A percentile compares a stretch with the other conserved stretches of the same genome.
phyloP scores from a whole-genome alignment of 2,329 filamentous ascomycete species.

The Capronia coronata region DNA sequence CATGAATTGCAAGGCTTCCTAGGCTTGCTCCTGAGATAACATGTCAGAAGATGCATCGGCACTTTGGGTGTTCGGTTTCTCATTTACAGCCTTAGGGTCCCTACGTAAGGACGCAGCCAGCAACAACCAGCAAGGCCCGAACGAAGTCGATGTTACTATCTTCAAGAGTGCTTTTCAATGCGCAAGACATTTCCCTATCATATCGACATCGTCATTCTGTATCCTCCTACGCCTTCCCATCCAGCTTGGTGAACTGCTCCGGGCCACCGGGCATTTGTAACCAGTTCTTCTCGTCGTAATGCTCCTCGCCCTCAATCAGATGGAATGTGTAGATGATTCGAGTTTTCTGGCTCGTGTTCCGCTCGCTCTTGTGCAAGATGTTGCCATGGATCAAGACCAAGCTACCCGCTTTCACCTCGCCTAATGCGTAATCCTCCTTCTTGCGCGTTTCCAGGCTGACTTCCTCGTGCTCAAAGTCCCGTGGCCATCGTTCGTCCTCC shows the following conservation, averaged over 20 bases:
- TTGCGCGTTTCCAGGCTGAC: slow-evolving; percentile 30
- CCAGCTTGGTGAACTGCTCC: slow-evolving; percentile 67
- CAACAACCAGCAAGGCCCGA: too few species aligned
- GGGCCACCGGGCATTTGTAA: slow-evolving; percentile 74
- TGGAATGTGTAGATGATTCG: slow-evolving; percentile 97
- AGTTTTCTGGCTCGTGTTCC: slow-evolving; percentile 76
- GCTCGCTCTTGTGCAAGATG: slow-evolving; percentile 90
- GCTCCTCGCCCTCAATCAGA: slow-evolving; percentile 73
- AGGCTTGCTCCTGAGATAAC: too few species aligned
- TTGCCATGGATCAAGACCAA: slow-evolving; percentile 95
- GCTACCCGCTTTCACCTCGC: slow-evolving; percentile 84
- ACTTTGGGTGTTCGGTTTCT: too few species aligned
- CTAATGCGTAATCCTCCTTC: slow-evolving; percentile 60
- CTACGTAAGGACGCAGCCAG: too few species aligned
- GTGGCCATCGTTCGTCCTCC: slow-evolving; percentile 61
- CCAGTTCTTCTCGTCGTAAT: slow-evolving; percentile 90
- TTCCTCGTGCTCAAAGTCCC: slow-evolving; percentile 42
- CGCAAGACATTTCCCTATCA: too few species aligned
- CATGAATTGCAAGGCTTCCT: too few species aligned
- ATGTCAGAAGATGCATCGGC: too few species aligned
- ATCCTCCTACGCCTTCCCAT: slow-evolving; percentile 18
- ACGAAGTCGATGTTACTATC: neutral
- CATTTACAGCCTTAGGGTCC: too few species aligned
- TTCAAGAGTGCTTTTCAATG: too few species aligned
- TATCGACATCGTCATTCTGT: neutral